Base-by-base conservation (phyloP, 2,329 filamentous ascomycete species). In the Monosporascus sp. region DNA sequence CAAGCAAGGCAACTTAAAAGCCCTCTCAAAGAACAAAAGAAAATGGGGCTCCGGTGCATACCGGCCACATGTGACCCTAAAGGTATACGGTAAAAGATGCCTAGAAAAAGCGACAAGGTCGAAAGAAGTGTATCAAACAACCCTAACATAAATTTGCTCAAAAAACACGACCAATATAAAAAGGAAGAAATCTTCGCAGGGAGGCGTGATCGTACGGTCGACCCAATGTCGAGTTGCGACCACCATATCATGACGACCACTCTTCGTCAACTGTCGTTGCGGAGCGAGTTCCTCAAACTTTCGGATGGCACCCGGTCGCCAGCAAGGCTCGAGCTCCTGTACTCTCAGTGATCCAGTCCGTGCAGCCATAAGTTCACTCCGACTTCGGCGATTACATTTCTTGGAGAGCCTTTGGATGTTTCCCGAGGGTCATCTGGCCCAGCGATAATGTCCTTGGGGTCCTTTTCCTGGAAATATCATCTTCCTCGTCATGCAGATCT, bases 401-500 rank as follows among this genome's bases (percentile, higher is more conserved):
- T 5, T 61, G 58, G 51, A 56, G 53, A 44, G 61, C 41, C 47
- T 59, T 61, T 50, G 61, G 55, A 17, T 68, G 65, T 60, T 71
- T 73, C 43, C 70, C 72, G 59, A 80, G 70, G 1, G 82, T 85
- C 60, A 86, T 67, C 63, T 83, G 81, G 55, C 81, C 82, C 11
- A 87, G 73, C 28, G 81, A 88, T 63, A 90, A 75, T 44, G 83
- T 86, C 58, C 81, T 80, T 22, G 81, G 82, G 1, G 84, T 82
- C 64, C 74, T 81, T 57, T 79, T 78, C 49, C 70, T 68, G 46
- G 67, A 69, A 20, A 68, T 57, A 20, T 63, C 60, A 49, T 72
- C 70, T 20, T 71, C 71, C 26, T 72, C 72, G 24, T 62, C 68
- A 40, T 55, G 66, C 56, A 74, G 67, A 62, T 74, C 74, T 65